phyloP scores from a whole-genome alignment of 192 early-diverging fungal genomes.

The Thamnidium elegans region DNA sequence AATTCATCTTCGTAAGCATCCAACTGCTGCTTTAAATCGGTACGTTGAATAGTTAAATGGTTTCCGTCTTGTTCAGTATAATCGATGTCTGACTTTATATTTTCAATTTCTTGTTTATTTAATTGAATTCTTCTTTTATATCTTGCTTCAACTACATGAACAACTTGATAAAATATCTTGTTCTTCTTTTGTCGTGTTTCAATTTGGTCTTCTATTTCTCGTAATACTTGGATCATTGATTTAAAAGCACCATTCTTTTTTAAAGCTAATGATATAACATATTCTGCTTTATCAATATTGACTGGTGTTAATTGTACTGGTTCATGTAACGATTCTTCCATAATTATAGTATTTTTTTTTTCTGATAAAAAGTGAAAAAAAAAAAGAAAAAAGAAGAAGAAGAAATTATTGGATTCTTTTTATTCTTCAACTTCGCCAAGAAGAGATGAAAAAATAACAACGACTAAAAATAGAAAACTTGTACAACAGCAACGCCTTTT shows the following conservation, averaged over 20 bases:
- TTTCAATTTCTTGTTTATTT: conserved; percentile 17
- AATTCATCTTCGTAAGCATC: conserved; percentile 12
- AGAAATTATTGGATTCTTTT: no score
- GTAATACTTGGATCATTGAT: neutral
- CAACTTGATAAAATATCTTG: conserved; percentile 1
- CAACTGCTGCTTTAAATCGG: neutral
- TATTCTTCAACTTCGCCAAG: no score
- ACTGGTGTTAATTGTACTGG: neutral
- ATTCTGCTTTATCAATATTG: conserved; percentile 1
- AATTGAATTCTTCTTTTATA: neutral
- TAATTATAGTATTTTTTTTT: no score
- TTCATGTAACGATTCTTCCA: no score
- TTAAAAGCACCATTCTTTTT: conserved; percentile 7
- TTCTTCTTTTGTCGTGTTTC: conserved; percentile 7
- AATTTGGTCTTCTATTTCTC: conserved; percentile 15
- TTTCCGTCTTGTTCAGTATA: neutral
- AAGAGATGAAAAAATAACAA: no score
- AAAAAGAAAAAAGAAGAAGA: no score
- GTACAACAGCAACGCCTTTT: no score
- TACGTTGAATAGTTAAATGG: conserved; percentile 1
- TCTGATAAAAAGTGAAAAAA: no score
- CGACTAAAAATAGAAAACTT: no score
- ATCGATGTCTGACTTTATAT: conserved; percentile 5
- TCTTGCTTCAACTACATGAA: neutral
- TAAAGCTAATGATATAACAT: neutral